Evolutionary conservation across 768 basidiomycete species (phyloP).

Genomic region (Kwoniella heveanensis): DNA sequence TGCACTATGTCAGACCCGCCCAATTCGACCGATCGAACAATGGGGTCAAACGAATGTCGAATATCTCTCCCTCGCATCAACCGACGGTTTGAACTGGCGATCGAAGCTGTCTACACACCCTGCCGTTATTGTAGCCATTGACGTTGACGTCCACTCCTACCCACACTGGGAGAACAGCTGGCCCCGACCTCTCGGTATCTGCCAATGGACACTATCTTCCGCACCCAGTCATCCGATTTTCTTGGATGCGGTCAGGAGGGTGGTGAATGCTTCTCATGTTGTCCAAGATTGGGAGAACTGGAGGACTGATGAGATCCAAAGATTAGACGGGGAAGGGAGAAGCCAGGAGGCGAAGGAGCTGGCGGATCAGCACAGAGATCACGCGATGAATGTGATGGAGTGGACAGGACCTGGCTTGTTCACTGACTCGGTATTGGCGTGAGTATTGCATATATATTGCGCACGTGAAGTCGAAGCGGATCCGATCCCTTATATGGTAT

Average conservation of each 20-base stretch:
- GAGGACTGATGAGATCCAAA: slow-evolving; percentile 18
- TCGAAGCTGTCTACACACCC: slow-evolving; percentile 30
- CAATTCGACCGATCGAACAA: slow-evolving; percentile 42
- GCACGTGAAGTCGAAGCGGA: too few relatives aligned
- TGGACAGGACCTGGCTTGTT: slow-evolving; percentile 52
- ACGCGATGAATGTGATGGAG: slow-evolving; percentile 47
- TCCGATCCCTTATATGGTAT: too few relatives aligned
- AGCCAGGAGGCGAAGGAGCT: slow-evolving; percentile 20
- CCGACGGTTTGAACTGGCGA: slow-evolving; percentile 37
- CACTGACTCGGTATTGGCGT: slow-evolving; percentile 42
- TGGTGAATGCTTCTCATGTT: slow-evolving; percentile 42
- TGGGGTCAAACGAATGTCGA: slow-evolving; percentile 43
- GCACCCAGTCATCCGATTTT: slow-evolving; percentile 52
- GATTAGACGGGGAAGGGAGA: slow-evolving; percentile 14
- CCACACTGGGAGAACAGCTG: slow-evolving; percentile 29
- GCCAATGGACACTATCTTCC: slow-evolving; percentile 54
- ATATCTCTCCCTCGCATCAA: slow-evolving; percentile 29
- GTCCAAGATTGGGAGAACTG: slow-evolving; percentile 35
- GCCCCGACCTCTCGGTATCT: slow-evolving; percentile 46
- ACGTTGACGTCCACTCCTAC: slow-evolving; percentile 41
- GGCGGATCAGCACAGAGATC: slow-evolving; percentile 13
- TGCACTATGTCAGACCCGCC: slow-evolving; percentile 43
- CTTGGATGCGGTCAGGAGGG: slow-evolving; percentile 45
- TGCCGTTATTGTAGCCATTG: slow-evolving; percentile 41
- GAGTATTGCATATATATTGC: too few relatives aligned